A percentile compares a stretch with the other conserved stretches of the same genome.
Conservation (phyloP, 139 green algal species). For the Tetraselmis striata region DNA sequence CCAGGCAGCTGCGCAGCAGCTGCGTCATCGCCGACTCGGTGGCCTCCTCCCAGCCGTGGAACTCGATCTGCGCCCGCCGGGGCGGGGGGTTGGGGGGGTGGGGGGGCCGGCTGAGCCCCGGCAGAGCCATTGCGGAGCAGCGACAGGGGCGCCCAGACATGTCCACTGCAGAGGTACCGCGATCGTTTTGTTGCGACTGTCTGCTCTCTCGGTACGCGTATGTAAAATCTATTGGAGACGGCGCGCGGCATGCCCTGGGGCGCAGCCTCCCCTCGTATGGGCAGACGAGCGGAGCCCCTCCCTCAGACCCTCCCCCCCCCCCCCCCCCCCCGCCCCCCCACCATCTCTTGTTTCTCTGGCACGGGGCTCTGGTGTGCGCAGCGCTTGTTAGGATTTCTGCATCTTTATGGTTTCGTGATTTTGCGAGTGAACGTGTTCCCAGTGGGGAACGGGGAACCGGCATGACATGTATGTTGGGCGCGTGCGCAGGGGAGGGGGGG, state of each 20-base stretch:
- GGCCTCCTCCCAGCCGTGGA: slow-evolving; percentile 40
- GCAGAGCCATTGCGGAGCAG: not conserved
- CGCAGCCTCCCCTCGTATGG: too few species aligned
- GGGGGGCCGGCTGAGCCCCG: not conserved
- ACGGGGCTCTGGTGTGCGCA: too few species aligned
- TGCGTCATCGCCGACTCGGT: slow-evolving; percentile 42
- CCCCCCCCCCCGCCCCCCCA: too few species aligned
- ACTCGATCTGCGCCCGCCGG: not conserved
- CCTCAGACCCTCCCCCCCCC: too few species aligned
- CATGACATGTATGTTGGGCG: not conserved
- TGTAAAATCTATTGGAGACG: not conserved
- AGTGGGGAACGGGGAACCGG: not conserved
- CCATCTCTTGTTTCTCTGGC: too few species aligned
- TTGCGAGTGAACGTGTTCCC: not conserved
- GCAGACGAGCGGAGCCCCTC: too few species aligned
- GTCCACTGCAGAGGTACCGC: too few species aligned
- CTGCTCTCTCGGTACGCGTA: not conserved
- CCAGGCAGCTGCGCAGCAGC: slow-evolving; percentile 41
- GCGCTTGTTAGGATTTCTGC: not conserved
- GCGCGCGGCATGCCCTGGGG: too few species aligned
- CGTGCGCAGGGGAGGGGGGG: not conserved
- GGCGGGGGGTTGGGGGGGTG: not conserved
- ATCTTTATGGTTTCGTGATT: too few species aligned
- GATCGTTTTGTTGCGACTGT: too few species aligned
- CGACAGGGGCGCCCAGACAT: too few species aligned